A percentile compares a stretch with the other conserved stretches of the same genome.
Conservation (phyloP, 345 rosid genomes). For the Reutealis trisperma region DNA sequence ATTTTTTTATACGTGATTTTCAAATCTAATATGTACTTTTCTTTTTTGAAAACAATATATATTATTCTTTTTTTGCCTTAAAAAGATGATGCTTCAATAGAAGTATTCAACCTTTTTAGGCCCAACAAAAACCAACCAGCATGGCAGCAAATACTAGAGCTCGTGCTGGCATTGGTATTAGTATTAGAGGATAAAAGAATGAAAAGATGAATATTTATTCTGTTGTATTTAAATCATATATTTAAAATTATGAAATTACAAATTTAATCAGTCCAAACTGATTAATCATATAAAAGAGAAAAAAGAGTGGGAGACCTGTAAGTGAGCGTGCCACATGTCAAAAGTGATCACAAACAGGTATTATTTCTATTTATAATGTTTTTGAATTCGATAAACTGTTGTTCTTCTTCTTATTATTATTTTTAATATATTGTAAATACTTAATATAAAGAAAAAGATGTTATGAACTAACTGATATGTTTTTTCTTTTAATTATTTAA, state of each 20-base stretch:
- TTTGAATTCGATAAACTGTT: conserved; percentile 8
- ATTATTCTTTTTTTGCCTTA: conserved; percentile 7
- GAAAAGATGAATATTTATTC: too few relatives aligned
- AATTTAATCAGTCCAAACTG: too few relatives aligned
- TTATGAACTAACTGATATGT: too few relatives aligned
- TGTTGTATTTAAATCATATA: too few relatives aligned
- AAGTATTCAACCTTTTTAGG: conserved; percentile 21
- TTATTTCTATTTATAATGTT: conserved; percentile 16
- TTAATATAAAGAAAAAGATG: too few relatives aligned
- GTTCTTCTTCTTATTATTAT: neutral
- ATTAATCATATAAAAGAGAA: neutral
- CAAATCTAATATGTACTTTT: neutral
- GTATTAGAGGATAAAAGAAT: too few relatives aligned
- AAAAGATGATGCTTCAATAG: conserved; percentile 5
- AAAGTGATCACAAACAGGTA: conserved; percentile 38
- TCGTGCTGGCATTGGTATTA: neutral
- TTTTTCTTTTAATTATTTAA: too few relatives aligned
- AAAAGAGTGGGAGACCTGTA: conserved; percentile 20
- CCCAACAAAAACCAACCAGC: conserved; percentile 12
- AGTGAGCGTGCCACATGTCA: conserved; percentile 32
- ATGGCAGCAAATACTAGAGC: conserved; percentile 18
- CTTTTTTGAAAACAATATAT: too few relatives aligned
- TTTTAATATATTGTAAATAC: too few relatives aligned
- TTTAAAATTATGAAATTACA: too few relatives aligned
- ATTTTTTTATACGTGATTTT: too few relatives aligned